A percentile compares a stretch with the other conserved stretches of the same genome.
phyloP scores from a whole-genome alignment of 2,329 filamentous ascomycete species.

The Botrytis pseudocinerea region DNA sequence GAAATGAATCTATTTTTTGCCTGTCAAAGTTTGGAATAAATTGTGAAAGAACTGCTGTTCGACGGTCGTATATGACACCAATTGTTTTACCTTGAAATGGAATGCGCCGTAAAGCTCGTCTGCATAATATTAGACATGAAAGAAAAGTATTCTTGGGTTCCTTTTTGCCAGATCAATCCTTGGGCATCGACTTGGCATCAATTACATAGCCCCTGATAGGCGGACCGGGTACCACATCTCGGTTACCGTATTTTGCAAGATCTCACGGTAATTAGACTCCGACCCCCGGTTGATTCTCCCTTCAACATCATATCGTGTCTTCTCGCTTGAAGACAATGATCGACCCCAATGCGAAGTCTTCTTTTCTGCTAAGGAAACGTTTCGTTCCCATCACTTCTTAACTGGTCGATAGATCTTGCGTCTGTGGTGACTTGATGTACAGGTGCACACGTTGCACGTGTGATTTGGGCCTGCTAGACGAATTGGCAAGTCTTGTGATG shows the following conservation, averaged over 20 bases:
- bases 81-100: background rate
- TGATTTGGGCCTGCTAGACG: background rate
- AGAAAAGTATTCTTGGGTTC: background rate
- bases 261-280: background rate
- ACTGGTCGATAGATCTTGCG: background rate
- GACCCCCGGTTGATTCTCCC: background rate
- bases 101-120: background rate
- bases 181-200: background rate
- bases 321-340: background rate
- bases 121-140: background rate
- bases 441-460: background rate
- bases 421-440: background rate
- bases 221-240: background rate
- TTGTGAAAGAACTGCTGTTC: background rate
- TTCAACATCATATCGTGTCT: background rate
- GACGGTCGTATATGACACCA: background rate
- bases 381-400: background rate
- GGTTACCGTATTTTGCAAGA: background rate
- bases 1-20: background rate
- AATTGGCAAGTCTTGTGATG: background rate
- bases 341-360: background rate
- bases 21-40: background rate
- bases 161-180: background rate
- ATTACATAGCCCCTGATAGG: background rate
- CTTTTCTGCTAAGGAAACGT: background rate